Percentiles rank a stretch among this genome's conserved stretches.
Conservation (phyloP, 2,329 filamentous ascomycete species). For the Fulvia fulva region DNA sequence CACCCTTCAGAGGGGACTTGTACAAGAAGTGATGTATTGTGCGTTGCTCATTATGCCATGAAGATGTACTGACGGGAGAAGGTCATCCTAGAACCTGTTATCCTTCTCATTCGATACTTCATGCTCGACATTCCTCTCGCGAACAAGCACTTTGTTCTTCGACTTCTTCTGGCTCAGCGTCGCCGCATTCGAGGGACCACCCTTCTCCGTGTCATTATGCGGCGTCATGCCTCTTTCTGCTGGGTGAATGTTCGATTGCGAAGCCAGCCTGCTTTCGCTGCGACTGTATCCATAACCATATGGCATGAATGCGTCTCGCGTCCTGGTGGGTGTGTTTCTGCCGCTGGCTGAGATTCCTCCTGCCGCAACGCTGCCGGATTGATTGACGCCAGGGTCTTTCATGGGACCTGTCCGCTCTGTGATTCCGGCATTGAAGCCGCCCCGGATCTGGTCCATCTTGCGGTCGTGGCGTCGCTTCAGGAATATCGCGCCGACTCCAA, state of each 20-base stretch:
- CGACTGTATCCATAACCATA: constrained; percentile 32
- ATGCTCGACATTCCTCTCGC: constrained; percentile 19
- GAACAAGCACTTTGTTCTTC: constrained; percentile 16
- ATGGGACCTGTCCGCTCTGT: constrained; percentile 28
- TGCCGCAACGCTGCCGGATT: constrained; percentile 5
- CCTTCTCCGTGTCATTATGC: constrained; percentile 22
- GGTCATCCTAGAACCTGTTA: constrained; percentile 1
- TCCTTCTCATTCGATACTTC: not conserved
- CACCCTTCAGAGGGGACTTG: not conserved
- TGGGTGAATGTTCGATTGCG: constrained; percentile 11
- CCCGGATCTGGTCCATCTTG: constrained; percentile 53
- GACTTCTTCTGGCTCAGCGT: constrained; percentile 16
- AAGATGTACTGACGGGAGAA: not conserved
- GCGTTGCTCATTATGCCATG: not conserved
- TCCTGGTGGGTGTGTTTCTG: constrained; percentile 26
- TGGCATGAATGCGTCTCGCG: constrained; percentile 33
- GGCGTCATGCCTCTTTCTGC: constrained; percentile 24
- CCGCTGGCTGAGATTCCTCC: constrained; percentile 14
- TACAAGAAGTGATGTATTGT: not conserved
- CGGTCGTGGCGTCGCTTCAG: constrained; percentile 71
- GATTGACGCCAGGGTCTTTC: constrained; percentile 12
- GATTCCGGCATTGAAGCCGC: constrained; percentile 36
- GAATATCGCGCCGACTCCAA: constrained; percentile 65
- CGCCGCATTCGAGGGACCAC: not conserved
- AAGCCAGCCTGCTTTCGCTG: constrained; percentile 22